Evolutionary conservation across 768 basidiomycete genomes (phyloP).

Genomic region (Mycena olivaceomarginata): DNA sequence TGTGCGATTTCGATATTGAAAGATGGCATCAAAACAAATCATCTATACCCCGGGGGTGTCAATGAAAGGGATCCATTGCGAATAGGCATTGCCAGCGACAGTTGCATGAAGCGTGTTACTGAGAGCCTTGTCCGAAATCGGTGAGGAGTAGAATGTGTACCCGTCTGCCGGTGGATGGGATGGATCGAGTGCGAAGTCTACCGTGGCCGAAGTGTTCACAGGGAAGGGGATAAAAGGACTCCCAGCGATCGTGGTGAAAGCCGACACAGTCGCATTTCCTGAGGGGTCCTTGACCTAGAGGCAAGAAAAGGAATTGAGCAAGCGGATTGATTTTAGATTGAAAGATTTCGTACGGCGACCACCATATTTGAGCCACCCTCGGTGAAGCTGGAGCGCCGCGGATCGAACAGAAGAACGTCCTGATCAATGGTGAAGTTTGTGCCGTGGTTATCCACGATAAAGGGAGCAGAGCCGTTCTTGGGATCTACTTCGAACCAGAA

Average conservation of each 20-base stretch:
- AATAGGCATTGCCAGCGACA: not conserved
- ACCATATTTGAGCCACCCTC: not conserved
- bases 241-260: not conserved
- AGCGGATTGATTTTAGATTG: not conserved
- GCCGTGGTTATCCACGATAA: slow-evolving; percentile 2
- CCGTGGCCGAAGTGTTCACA: not conserved
- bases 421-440: slow-evolving; percentile 4
- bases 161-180: slow-evolving; percentile 5
- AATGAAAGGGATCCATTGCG: not conserved
- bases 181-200: not conserved
- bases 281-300: not conserved
- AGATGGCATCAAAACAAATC: too few species aligned
- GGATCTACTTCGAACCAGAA: not conserved
- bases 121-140: not conserved
- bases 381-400: not conserved
- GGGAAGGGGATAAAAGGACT: not conserved
- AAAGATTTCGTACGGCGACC: not conserved
- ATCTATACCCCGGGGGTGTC: not conserved
- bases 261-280: not conserved
- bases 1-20: too few species aligned
- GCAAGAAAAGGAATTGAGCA: not conserved
- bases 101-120: slow-evolving; percentile 7
- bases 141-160: slow-evolving; percentile 3
- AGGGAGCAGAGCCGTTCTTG: not conserved
- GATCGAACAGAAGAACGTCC: not conserved